Percentiles rank a stretch among this genome's conserved stretches.
phyloP scores from a whole-genome alignment of 306 rosid species.

The Cicer bijugum region DNA sequence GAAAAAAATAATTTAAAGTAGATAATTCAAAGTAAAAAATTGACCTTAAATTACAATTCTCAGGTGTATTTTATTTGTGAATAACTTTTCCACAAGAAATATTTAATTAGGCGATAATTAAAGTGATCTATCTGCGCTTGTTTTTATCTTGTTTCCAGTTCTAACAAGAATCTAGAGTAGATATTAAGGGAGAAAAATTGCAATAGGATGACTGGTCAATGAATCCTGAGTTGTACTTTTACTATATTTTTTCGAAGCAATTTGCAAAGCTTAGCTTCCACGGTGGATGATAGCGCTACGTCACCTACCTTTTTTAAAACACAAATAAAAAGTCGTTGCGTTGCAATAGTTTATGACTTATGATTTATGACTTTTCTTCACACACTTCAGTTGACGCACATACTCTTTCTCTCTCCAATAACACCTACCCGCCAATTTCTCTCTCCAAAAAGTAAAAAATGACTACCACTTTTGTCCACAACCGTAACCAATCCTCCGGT shows the following conservation, averaged over 20 bases:
- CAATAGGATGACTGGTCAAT: slow-evolving; percentile 17
- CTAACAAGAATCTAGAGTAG: no score
- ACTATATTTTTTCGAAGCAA: not conserved
- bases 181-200: not conserved
- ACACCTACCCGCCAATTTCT: slow-evolving; percentile 43
- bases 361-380: no score
- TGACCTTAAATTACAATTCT: no score
- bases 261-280: slow-evolving; percentile 15
- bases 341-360: not conserved
- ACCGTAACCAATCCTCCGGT: slow-evolving; percentile 50
- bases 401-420: slow-evolving; percentile 10
- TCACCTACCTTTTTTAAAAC: slow-evolving; percentile 14
- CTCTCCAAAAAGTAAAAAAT: slow-evolving; percentile 28
- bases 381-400: slow-evolving; percentile 14
- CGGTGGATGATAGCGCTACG: slow-evolving; percentile 43
- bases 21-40: no score
- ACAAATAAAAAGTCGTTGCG: slow-evolving; percentile 32
- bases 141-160: no score
- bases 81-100: no score
- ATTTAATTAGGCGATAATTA: no score
- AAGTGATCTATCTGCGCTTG: no score
- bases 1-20: no score
- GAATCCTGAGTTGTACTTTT: not conserved
- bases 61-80: no score
- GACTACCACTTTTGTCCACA: slow-evolving; percentile 29